A percentile compares a stretch with the other conserved stretches of the same genome.
phyloP scores from a whole-genome alignment of 805 yeast species.

The Nakazawaea ernobii region DNA sequence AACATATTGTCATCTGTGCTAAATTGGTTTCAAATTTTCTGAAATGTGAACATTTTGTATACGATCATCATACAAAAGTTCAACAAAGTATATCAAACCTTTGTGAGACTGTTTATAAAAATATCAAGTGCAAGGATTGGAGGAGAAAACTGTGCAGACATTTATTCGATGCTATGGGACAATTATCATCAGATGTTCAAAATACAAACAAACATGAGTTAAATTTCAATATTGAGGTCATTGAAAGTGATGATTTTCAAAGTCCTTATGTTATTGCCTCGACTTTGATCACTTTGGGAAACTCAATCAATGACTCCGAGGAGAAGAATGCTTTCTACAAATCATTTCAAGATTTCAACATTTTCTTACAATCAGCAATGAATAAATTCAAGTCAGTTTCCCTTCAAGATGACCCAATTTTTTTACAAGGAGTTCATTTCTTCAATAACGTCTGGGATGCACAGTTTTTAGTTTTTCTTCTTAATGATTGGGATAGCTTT shows the following conservation, averaged over 20 bases:
- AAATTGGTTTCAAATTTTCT: neutral
- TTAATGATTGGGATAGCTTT: neutral
- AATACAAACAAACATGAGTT: neutral
- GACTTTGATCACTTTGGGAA: conserved; percentile 1
- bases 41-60: neutral
- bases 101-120: neutral
- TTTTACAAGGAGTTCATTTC: conserved; percentile 3
- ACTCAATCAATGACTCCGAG: neutral
- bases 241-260: neutral
- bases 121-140: neutral
- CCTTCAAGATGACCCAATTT: neutral
- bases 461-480: neutral
- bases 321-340: neutral
- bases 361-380: neutral
- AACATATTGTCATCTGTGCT: neutral
- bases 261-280: conserved; percentile 1
- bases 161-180: conserved; percentile 4
- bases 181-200: neutral
- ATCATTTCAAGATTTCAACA: neutral
- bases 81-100: neutral
- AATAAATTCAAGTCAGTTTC: neutral
- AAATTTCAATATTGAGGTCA: neutral
- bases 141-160: neutral
- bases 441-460: conserved; percentile 1
- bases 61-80: neutral